Percentiles rank a stretch among this genome's conserved stretches.
Conservation (phyloP, 306 rosid species). For the Quercus wislizeni region DNA sequence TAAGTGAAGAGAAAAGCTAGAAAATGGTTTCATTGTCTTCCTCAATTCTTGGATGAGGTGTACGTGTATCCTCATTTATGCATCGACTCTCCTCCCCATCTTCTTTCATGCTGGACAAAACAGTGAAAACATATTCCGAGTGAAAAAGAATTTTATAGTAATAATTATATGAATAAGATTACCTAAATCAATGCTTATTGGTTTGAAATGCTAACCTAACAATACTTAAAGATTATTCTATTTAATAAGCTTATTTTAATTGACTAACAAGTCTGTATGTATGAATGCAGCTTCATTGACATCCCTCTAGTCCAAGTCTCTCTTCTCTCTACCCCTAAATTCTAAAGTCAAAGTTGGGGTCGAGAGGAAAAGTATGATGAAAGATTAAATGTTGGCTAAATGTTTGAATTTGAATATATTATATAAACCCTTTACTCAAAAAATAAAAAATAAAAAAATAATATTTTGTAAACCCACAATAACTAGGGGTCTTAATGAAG, state of each 20-base stretch:
- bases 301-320: neutral
- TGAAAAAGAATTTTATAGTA: too few relatives aligned
- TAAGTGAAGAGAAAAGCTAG: too few relatives aligned
- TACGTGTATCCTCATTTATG: too few relatives aligned
- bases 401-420: neutral
- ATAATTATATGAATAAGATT: too few relatives aligned
- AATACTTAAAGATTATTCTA: neutral
- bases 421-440: neutral
- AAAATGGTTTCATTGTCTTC: too few relatives aligned
- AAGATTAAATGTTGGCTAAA: neutral
- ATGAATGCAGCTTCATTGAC: neutral
- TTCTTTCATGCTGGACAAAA: too few relatives aligned
- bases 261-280: neutral
- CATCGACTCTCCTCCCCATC: too few relatives aligned
- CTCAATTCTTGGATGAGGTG: too few relatives aligned
- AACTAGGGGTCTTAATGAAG: too few relatives aligned
- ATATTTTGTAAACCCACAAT: too few relatives aligned
- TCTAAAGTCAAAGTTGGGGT: neutral
- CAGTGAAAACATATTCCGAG: too few relatives aligned
- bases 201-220: neutral
- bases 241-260: neutral
- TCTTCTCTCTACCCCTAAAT: neutral
- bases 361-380: neutral
- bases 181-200: neutral
- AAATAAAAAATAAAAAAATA: neutral